A percentile compares a stretch with the other conserved stretches of the same genome.
phyloP scores from a whole-genome alignment of 2,329 filamentous ascomycete genomes.

The Apiospora kogelbergensis region DNA sequence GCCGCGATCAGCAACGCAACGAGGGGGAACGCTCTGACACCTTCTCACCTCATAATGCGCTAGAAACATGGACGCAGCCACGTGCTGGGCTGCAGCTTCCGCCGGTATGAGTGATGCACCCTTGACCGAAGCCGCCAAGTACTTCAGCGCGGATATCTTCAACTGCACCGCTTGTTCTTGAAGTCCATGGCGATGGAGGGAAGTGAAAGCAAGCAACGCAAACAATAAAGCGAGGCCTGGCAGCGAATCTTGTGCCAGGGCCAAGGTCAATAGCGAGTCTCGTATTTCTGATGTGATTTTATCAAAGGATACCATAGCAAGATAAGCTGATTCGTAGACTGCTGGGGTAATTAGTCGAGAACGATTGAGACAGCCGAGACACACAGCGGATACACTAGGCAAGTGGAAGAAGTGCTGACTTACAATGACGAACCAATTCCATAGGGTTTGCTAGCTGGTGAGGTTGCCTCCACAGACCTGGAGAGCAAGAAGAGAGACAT shows the following conservation, averaged over 20 bases:
- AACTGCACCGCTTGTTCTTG: slow-evolving; percentile 23
- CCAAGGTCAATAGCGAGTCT: slow-evolving; percentile 25
- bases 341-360: too few relatives aligned
- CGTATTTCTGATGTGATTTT: slow-evolving; percentile 18
- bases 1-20: not conserved
- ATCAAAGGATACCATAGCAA: slow-evolving; percentile 22
- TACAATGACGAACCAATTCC: slow-evolving; percentile 20
- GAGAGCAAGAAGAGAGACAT: not conserved
- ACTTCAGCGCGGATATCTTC: slow-evolving; percentile 25
- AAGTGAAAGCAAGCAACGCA: slow-evolving; percentile 28
- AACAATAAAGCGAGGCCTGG: slow-evolving; percentile 22
- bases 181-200: slow-evolving; percentile 23
- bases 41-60: slow-evolving; percentile 28
- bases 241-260: slow-evolving; percentile 19
- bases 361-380: not conserved
- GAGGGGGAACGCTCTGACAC: not conserved
- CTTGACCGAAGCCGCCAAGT: slow-evolving; percentile 22
- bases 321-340: slow-evolving; percentile 23
- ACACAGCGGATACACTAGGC: too few relatives aligned
- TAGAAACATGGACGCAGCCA: slow-evolving; percentile 31
- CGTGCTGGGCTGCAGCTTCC: slow-evolving; percentile 26
- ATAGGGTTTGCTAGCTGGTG: slow-evolving; percentile 9
- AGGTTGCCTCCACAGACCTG: slow-evolving; percentile 4
- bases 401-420: not conserved
- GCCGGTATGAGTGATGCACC: slow-evolving; percentile 13